Evolutionary conservation across 139 green algal genomes (phyloP).

Genomic region (Spirogloea muscicola): DNA sequence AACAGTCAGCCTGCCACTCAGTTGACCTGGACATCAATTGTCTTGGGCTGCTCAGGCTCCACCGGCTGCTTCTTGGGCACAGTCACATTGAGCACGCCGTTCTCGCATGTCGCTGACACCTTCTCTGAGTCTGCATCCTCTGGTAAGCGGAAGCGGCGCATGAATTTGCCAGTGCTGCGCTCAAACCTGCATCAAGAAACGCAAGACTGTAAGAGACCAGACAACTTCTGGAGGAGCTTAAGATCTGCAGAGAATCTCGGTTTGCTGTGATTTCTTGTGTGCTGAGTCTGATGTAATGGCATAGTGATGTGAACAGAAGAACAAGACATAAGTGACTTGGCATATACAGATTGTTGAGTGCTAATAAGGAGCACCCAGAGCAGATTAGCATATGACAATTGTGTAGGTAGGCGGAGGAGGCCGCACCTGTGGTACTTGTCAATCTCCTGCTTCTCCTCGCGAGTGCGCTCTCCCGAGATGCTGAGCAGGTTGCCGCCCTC

Average conservation of each 20-base stretch:
- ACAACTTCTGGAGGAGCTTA: too few relatives aligned
- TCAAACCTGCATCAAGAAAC: neutral
- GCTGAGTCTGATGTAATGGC: too few relatives aligned
- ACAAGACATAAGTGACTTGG: too few relatives aligned
- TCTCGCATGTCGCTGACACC: neutral
- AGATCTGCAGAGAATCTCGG: too few relatives aligned
- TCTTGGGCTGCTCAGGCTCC: neutral
- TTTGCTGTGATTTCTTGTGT: too few relatives aligned
- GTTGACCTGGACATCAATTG: slow-evolving; percentile 23
- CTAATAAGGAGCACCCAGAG: too few relatives aligned
- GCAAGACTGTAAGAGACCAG: too few relatives aligned
- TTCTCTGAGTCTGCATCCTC: slow-evolving; percentile 2
- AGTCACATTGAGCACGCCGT: slow-evolving; percentile 4
- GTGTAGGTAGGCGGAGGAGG: too few relatives aligned
- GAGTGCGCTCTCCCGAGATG: slow-evolving; percentile 3
- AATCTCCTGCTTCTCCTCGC: neutral
- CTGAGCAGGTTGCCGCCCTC: neutral
- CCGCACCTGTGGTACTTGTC: neutral
- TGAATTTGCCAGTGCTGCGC: neutral
- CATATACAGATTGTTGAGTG: too few relatives aligned
- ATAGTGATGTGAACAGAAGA: too few relatives aligned
- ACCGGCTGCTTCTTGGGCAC: neutral
- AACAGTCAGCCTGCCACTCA: too few relatives aligned
- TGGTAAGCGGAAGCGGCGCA: neutral
- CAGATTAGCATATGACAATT: too few relatives aligned